These are phyloP conservation scores for Fusarium sulawesiense DNA, from an alignment of 2,329 filamentous ascomycete genomes.

Conservation along the genomic window DNA sequence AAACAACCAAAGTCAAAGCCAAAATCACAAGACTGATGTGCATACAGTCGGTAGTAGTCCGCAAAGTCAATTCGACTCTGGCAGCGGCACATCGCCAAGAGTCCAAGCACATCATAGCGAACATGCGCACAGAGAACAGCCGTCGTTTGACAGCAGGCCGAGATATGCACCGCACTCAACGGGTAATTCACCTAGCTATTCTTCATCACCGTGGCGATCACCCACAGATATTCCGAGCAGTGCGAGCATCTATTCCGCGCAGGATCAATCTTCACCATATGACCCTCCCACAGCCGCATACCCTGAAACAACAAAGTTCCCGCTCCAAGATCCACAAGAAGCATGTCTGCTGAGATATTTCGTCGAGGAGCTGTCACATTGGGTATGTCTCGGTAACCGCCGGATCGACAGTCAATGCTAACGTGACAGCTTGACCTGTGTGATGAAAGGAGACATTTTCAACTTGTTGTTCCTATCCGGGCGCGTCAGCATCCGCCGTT, in stretches of 20 bases:
- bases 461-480: conserved; percentile 52
- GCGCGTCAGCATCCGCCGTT: conserved; percentile 53
- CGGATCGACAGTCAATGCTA: conserved; percentile 5
- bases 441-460: conserved; percentile 55
- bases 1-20: rapidly evolving
- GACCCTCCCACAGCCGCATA: neutral
- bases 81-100: neutral
- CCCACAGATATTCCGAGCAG: conserved; percentile 17
- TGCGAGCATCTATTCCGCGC: conserved; percentile 20
- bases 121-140: neutral
- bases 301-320: conserved; percentile 41
- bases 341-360: conserved; percentile 55
- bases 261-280: conserved; percentile 28
- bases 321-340: conserved; percentile 51
- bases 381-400: conserved; percentile 42
- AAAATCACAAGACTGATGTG: neutral
- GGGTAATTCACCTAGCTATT: conserved; percentile 11
- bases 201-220: conserved; percentile 28
- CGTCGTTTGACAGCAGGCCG: conserved; percentile 6
- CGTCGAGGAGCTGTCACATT: conserved; percentile 55
- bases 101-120: conserved; percentile 1
- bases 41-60: conserved; percentile 16
- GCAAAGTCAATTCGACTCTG: conserved; percentile 2
- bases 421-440: conserved; percentile 53
- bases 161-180: conserved; percentile 8